Base-by-base conservation (phyloP, 2,329 filamentous ascomycete genomes). In the Colletotrichum endophyticum region DNA sequence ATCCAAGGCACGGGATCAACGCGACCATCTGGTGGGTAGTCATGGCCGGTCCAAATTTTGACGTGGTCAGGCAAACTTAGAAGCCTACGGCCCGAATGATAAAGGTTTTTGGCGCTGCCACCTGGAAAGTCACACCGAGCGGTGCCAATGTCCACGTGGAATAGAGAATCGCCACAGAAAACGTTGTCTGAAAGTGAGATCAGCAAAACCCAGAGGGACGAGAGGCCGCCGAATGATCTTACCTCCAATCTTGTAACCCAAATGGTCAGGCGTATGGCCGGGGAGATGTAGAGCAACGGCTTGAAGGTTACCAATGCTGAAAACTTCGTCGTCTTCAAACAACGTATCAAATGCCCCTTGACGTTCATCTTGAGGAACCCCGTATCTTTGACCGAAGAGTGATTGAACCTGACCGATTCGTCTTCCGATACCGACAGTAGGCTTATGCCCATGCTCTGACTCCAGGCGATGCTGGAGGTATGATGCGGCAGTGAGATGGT, bases 231-330 rank as follows among this genome's bases (percentile, higher is more conserved):
- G 34, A 44, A n/a, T 32, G 67, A 12, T 68, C 81, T 76, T 77
- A 86, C 86, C 82, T 81, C 89, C 90, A 67, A 93, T 88, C 39
- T 84, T 82, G 76, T 93, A 94, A 0, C 91, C 91, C 16, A 92
- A 79, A 71, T 93, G 91, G 77, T 93, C 91, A 0, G 91, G 90
- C 0, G 91, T 92, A 78, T 93, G 91, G 0, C 91, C 91, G 0
- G 91, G 91, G 0, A 93, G 86, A 78, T 92, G 88, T 0, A 93
- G 80, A 0, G 87, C 90, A 4, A 80, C 84, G 1, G 83, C 88
- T 2, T 78, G 80, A 16, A 93, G 36, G 0, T 80, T 70, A 0
- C 92, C 91, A 49, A 93, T 85, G 0, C 78, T 22, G 77, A 93
- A 92, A 0, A 75, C 75, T 75, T 92, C 90, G 39, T 91, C 86